Base-by-base conservation (phyloP, 2,329 filamentous ascomycete species). In the Exophiala alcalophila region DNA sequence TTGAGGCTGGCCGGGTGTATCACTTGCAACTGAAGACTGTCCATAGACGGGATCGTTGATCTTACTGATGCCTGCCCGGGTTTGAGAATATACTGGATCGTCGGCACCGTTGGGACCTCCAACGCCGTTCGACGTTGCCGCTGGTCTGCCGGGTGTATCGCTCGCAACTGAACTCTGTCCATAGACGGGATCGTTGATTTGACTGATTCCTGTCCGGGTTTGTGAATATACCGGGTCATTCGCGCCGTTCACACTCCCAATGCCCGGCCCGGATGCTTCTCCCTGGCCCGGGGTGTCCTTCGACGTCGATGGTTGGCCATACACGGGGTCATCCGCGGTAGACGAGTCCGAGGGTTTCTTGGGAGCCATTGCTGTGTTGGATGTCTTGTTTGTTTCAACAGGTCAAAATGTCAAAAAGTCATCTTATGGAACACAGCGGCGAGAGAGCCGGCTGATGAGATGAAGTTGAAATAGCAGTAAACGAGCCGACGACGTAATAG, bases 191-290 rank as follows among this genome's bases (percentile, higher is more conserved):
- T 48, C 44, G 10, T 34, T 44, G 25, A 48, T 34, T 16, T 43
- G 39, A 15, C 18, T 28, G 11, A 21, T 21, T 7, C 11, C 21
- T 11, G 29, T 21, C 19, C 16, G n/a, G 19, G 10, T 10, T 31
- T 50, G 48, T 14, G 48, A 48, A 36, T 44, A 48, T 15, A 48
- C 40, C 4, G 48, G 39, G 20, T 44, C 48, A 15, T 40, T 30
- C 6, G 35, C 19, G 12, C 35, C n/a, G 7, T 26, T 27, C 21
- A n/a, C n/a, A n/a, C n/a, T n/a, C n/a, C n/a, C n/a, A n/a, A n/a
- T n/a, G n/a, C n/a, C n/a, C n/a, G n/a, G n/a, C n/a, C n/a, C n/a
- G n/a, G n/a, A n/a, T n/a, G n/a, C n/a, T n/a, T n/a, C n/a, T n/a
- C n/a, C n/a, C n/a, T n/a, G n/a, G n/a, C n/a, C n/a, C n/a, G n/a